Evolutionary conservation across 2,329 filamentous ascomycete genomes (phyloP).

Genomic region (Fusarium tuaranense): DNA sequence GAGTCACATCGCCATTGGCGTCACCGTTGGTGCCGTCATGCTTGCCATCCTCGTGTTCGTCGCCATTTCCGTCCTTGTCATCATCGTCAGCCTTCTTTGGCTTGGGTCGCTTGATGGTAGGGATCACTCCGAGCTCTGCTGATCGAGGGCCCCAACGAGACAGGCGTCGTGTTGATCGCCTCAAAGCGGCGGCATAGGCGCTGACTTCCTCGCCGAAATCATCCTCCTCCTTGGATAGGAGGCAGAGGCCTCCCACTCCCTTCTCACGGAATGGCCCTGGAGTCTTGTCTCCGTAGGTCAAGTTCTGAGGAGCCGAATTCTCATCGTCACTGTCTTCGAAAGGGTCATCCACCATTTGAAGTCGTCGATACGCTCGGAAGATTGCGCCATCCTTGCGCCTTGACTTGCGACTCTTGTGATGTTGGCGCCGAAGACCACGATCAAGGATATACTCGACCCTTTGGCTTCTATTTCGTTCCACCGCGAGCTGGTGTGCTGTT

Average conservation of each 20-base stretch:
- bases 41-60: slow-evolving; percentile 47
- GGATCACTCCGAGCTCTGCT: slow-evolving; percentile 60
- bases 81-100: slow-evolving; percentile 43
- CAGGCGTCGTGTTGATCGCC: slow-evolving; percentile 73
- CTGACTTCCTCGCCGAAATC: slow-evolving; percentile 83
- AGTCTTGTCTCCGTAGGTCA: slow-evolving; percentile 46
- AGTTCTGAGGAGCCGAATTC: slow-evolving; percentile 52
- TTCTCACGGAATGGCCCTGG: slow-evolving; percentile 62
- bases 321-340: slow-evolving; percentile 75
- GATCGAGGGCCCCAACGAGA: slow-evolving; percentile 71
- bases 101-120: slow-evolving; percentile 57
- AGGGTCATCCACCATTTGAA: slow-evolving; percentile 66
- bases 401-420: slow-evolving; percentile 71
- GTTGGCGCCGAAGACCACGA: slow-evolving; percentile 75
- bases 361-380: slow-evolving; percentile 73
- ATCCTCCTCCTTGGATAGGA: slow-evolving; percentile 71
- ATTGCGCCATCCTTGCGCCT: slow-evolving; percentile 75
- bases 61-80: slow-evolving; percentile 42
- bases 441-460: slow-evolving; percentile 87
- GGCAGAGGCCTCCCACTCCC: slow-evolving; percentile 73
- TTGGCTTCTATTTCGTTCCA: slow-evolving; percentile 81
- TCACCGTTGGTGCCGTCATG: slow-evolving; percentile 42
- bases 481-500: slow-evolving; percentile 84
- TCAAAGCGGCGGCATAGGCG: slow-evolving; percentile 73
- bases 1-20: slow-evolving; percentile 34